Evolutionary conservation across 108 stramenopile species (phyloP).

Genomic region (Ochromonas danica): DNA sequence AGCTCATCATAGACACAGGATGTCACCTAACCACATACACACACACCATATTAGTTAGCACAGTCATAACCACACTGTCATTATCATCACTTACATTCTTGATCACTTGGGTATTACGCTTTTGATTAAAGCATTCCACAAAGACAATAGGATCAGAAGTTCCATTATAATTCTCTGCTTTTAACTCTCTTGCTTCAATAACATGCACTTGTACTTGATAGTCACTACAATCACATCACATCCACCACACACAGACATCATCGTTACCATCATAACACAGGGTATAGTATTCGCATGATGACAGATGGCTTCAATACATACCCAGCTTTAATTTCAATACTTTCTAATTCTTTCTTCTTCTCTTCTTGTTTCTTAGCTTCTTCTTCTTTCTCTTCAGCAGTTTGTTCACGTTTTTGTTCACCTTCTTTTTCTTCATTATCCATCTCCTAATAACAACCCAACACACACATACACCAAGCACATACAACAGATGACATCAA

Average conservation of each 20-base stretch:
- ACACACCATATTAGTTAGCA: too few relatives aligned
- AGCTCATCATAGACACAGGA: slow-evolving; percentile 56
- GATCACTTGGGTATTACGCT: slow-evolving; percentile 44
- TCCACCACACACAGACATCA: too few relatives aligned
- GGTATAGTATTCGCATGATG: background rate
- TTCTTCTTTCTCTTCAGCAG: slow-evolving; percentile 30
- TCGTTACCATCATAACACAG: too few relatives aligned
- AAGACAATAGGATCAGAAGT: slow-evolving; percentile 55
- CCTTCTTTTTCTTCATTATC: background rate
- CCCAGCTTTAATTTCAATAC: slow-evolving; percentile 39
- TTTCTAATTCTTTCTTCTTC: slow-evolving; percentile 29
- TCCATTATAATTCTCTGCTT: slow-evolving; percentile 58
- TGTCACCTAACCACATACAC: too few relatives aligned
- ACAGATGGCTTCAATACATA: background rate
- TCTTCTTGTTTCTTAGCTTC: slow-evolving; percentile 21
- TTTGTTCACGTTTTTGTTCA: slow-evolving; percentile 22
- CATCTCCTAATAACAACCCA: too few relatives aligned
- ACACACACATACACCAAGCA: too few relatives aligned
- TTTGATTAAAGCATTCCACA: slow-evolving; percentile 46
- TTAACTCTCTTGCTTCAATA: slow-evolving; percentile 61
- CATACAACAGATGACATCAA: too few relatives aligned
- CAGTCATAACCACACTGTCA: too few relatives aligned
- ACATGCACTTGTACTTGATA: slow-evolving; percentile 64
- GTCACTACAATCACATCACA: slow-evolving; percentile 53
- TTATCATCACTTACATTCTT: too few relatives aligned